Base-by-base conservation (phyloP, 441 rosid genomes). In the Isatis lusitanica region DNA sequence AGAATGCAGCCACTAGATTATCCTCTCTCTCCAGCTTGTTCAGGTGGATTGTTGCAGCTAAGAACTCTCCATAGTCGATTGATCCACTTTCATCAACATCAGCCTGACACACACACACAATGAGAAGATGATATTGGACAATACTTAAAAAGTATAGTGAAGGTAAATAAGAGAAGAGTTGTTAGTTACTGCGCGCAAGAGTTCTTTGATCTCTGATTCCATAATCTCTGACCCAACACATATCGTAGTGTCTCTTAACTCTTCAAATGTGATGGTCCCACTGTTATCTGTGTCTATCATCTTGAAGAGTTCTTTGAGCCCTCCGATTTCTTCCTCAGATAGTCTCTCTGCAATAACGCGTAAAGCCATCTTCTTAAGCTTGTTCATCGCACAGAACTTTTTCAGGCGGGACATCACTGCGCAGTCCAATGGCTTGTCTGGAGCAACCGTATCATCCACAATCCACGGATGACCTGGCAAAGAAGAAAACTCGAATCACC, bases 1-100 rank as follows among this genome's bases (percentile, higher is more conserved):
- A 63, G 79, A 88, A 88, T 10, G 92, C 90, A 57, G 86, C 78
- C 28, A 83, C 73, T 21, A 88, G 76, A 75, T 88, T 83, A 76
- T 88, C 92, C 63, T 88, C 92, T 62, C 86, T 83, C 79, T 88
- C 90, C 50, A 88, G 71, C 72, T 88, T 88, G 79, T 88, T 88
- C 63, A 84, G 79, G 70, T 88, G 92, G 56, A 88, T 68, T 13
- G 88, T 88, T 48, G 92, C 92, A 78, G 90, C 92, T 59, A 88
- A 80, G 73, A 88, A 88, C 78, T 88, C 90, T 43, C 90, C 90
- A 21, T 88, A 84, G 74, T 88, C 90, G 11, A 88, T 88, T 9
- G 87, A 74, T 55, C 90, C 92, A 28, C 78, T 88, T 50, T 83
- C 87, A 83, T 88, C 92, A 52, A 86, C 79, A 78, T 88, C 92